Base-by-base conservation (phyloP, 345 rosid species). In the Acer saccharum region DNA sequence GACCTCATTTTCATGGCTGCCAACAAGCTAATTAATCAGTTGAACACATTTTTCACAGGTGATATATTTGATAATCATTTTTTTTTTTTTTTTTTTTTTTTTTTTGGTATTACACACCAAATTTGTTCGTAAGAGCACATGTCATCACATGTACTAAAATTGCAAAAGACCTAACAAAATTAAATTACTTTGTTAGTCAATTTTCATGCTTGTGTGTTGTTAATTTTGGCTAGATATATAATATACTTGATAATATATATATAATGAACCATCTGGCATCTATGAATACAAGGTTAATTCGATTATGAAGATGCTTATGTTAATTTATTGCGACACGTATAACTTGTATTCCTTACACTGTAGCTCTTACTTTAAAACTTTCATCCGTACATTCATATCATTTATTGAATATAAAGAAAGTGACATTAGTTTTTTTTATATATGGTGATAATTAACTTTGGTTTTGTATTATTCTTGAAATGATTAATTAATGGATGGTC, bases 161-260 rank as follows among this genome's bases (percentile, higher is more conserved):
- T 44, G 43, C 76, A 63, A 64, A 48, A 74, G 2, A n/a, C 62
- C 71, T 29, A 74, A 65, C 77, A 41, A 41, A 61, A 16, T 20
- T 72, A 4, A 35, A 60, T 39, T 65, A 7, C 54, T 14, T 57
- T 5, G 20, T 20, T 35, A 14, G 41, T 72, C 27, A 3, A 57
- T 39, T n/a, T 60, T 21, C 23, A 18, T 41, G 50, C 46, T 43
- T 43, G 39, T 35, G 39, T 35, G 39, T 35, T 35, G 39, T 4
- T 35, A 35, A 35, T 35, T 13, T 50, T 50, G 14, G 17, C 55
- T 50, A 50, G 16, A 17, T 17, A 7, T 57, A 57, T 57, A 57
- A 43, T 43, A 43, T 7, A 43, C 10, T 18, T 57, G 10, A 29
- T 29, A 29, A 29, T 29, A 29, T 29, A 29, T 29, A 29, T 29